These are phyloP conservation scores for Cocos nucifera DNA, from an alignment of 176 grass and related monocot genomes.

Conservation along the genomic window DNA sequence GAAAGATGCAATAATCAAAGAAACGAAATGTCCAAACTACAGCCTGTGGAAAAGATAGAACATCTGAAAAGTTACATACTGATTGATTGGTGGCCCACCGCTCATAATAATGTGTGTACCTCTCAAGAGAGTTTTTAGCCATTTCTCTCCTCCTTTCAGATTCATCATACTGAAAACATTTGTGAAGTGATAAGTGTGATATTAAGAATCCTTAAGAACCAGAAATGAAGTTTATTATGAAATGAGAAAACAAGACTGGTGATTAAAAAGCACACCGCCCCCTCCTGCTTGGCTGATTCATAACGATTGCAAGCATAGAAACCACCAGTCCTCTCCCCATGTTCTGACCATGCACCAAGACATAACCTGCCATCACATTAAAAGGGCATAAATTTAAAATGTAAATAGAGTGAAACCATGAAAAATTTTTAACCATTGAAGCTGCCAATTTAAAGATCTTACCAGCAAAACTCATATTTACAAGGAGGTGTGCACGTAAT, in stretches of 20 bases:
- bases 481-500: slow-evolving; percentile 33
- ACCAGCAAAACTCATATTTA: slow-evolving; percentile 45
- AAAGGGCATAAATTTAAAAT: background rate
- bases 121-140: slow-evolving; percentile 21
- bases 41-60: background rate
- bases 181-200: background rate
- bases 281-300: slow-evolving; percentile 14
- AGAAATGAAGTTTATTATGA: too few relatives aligned
- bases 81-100: slow-evolving; percentile 22
- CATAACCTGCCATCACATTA: slow-evolving; percentile 47
- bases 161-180: slow-evolving; percentile 5
- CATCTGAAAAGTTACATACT: slow-evolving; percentile 37
- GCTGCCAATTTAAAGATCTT: background rate
- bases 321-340: background rate
- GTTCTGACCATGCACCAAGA: slow-evolving; percentile 20
- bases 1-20: too few relatives aligned
- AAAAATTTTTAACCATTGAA: slow-evolving; percentile 17
- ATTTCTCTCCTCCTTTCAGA: background rate
- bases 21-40: too few relatives aligned
- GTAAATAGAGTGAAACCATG: slow-evolving; percentile 1
- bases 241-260: slow-evolving; percentile 12
- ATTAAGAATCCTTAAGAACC: slow-evolving; percentile 4
- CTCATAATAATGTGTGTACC: slow-evolving; percentile 38
- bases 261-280: background rate
- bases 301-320: slow-evolving; percentile 30